These are phyloP conservation scores for Ziziphus jujuba DNA, from an alignment of 306 rosid species.

Conservation along the genomic window DNA sequence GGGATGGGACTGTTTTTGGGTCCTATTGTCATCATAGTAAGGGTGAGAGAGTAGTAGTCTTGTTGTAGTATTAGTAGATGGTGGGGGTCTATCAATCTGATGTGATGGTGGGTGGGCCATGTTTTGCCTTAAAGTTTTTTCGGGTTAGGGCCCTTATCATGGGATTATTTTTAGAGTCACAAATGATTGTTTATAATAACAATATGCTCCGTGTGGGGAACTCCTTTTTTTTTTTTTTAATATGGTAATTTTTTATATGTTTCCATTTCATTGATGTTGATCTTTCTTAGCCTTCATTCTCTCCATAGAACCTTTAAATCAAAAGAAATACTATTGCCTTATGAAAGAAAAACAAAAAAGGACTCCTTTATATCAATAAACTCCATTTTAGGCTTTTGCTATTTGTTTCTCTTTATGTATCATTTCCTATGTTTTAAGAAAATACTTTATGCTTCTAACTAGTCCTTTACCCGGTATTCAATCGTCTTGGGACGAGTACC, in stretches of 20 bases:
- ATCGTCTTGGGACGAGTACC: too few species aligned
- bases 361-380: not conserved
- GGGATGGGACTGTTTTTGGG: conserved; percentile 45
- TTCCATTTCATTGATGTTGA: conserved; percentile 15
- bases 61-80: conserved; percentile 31
- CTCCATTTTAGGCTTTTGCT: not conserved
- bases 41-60: conserved; percentile 1
- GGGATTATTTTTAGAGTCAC: too few species aligned
- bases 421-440: not conserved
- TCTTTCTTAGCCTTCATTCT: not conserved
- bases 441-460: too few species aligned
- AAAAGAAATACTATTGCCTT: not conserved
- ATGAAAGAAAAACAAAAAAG: too few species aligned
- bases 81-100: conserved; percentile 68
- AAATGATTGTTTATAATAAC: conserved; percentile 14
- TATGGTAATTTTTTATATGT: conserved; percentile 3
- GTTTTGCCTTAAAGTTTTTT: not conserved
- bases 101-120: conserved; percentile 46
- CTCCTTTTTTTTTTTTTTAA: not conserved
- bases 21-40: conserved; percentile 30
- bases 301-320: not conserved
- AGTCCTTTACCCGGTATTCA: too few species aligned
- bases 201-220: not conserved
- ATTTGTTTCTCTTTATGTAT: not conserved
- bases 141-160: conserved; percentile 10